Evolutionary conservation across 2,329 filamentous ascomycete species (phyloP), one percentile per base, ranked within the genome.

Genomic region (Atkinsonella hypoxylon): DNA sequence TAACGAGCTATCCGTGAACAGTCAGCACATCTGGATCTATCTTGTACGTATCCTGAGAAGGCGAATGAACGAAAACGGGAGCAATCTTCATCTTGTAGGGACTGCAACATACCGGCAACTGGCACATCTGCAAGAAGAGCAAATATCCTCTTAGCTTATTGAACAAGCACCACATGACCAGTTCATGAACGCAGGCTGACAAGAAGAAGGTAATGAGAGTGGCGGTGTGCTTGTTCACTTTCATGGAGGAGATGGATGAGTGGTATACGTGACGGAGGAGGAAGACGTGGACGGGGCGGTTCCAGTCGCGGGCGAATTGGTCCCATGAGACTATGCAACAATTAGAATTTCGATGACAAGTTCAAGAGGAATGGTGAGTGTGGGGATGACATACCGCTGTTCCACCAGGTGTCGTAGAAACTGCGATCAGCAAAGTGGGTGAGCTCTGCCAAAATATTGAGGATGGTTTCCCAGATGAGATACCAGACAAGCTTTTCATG

Each of bases 111-210:
- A 75, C 73, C 34, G 86, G 86, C 43, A 90, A 64, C 65, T 91
- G 86, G 55, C 74, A 74, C 77, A 91, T 81, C 63, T 90, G 86
- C 59, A 86, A 66, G n/a, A 80, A 68, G 20, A 89, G 76, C 44
- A 89, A 66, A 58, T 89, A 89, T 0, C 85, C 85, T 39, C 85
- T 71, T 10, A 89, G 72, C 65, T 88, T 89, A 64, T 83, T 84
- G 64, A 90, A 90, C 34, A 90, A 72, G 57, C 85, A 86, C 71
- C 83, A 85, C 86, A 89, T 89, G 59, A 89, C 76, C 44, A 89
- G 69, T 64, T 90, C 86, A 59, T 89, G 85, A 18, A 87, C 74
- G 55, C 82, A 75, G 0, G 85, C 83, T 8, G 78, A 83, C 17
- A 89, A 69, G 56, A 88, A 74, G 61, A 89, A 89, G 0, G 85